phyloP scores from a whole-genome alignment of 208 protist genomes.

The Trichomonas tenax region DNA sequence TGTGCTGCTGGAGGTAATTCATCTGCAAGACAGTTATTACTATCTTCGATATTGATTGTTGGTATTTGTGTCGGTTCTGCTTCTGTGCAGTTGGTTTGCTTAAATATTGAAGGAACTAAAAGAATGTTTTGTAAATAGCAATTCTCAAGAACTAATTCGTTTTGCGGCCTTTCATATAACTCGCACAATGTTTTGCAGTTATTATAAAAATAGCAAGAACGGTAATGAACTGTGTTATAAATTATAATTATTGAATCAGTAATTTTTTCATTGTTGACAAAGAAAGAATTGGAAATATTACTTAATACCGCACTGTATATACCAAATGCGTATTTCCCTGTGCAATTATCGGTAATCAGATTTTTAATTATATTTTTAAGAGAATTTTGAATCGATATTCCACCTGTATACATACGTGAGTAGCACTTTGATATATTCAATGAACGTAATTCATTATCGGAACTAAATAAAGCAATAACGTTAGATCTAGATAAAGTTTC shows the following conservation, averaged over 20 bases:
- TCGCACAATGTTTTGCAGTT: background rate
- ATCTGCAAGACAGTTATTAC: background rate
- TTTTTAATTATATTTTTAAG: background rate
- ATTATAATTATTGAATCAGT: background rate
- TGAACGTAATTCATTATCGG: background rate
- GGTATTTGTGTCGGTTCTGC: background rate
- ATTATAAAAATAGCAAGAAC: background rate
- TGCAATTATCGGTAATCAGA: background rate
- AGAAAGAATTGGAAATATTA: background rate
- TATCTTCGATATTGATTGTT: background rate
- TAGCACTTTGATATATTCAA: background rate
- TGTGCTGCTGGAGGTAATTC: background rate
- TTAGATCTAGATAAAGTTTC: background rate
- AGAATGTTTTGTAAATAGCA: background rate
- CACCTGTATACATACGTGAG: background rate
- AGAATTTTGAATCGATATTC: background rate
- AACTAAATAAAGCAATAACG: background rate
- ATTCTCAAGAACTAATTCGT: background rate
- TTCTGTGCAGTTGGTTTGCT: background rate
- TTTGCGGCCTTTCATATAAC: background rate
- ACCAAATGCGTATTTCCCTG: background rate
- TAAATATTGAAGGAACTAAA: background rate
- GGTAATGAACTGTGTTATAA: background rate
- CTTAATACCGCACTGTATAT: background rate
- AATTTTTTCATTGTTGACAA: background rate